These are phyloP conservation scores for Pestalotiopsis sp. DNA, from an alignment of 2,329 filamentous ascomycete genomes.

Conservation along the genomic window DNA sequence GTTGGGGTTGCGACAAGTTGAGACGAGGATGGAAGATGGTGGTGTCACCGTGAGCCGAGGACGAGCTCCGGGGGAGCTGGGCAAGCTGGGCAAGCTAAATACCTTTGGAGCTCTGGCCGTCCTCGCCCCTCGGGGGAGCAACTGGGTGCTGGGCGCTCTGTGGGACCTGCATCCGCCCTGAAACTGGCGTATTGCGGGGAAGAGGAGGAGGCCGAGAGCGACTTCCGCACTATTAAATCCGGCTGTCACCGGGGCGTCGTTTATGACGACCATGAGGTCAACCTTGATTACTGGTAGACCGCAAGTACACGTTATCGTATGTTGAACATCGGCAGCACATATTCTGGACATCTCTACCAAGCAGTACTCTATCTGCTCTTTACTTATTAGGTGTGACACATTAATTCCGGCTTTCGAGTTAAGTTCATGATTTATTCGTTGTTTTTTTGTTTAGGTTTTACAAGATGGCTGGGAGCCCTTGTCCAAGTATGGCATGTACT, in stretches of 20 bases:
- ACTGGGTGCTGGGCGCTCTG: neutral
- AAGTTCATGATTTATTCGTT: too few relatives aligned
- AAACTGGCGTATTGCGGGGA: constrained; percentile 12
- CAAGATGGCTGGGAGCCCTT: too few relatives aligned
- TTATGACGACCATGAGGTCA: neutral
- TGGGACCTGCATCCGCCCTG: constrained; percentile 12
- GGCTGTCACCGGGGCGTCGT: too few relatives aligned
- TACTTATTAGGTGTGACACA: too few relatives aligned
- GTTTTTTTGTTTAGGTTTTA: too few relatives aligned
- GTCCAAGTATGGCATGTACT: too few relatives aligned
- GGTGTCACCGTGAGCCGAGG: constrained; percentile 4
- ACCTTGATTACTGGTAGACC: too few relatives aligned
- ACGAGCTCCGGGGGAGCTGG: neutral
- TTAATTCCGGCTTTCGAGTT: too few relatives aligned
- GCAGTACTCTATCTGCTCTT: too few relatives aligned
- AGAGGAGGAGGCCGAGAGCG: neutral
- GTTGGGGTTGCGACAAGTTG: neutral
- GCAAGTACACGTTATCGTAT: too few relatives aligned
- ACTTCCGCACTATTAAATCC: neutral
- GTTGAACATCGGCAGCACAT: too few relatives aligned
- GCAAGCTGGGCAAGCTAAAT: neutral
- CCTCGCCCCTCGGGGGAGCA: neutral
- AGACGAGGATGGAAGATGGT: neutral
- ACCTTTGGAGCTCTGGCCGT: neutral
- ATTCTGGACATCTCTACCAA: too few relatives aligned